Evolutionary conservation across 163 green algal genomes (phyloP).

Genomic region (Chloroidium sp.): DNA sequence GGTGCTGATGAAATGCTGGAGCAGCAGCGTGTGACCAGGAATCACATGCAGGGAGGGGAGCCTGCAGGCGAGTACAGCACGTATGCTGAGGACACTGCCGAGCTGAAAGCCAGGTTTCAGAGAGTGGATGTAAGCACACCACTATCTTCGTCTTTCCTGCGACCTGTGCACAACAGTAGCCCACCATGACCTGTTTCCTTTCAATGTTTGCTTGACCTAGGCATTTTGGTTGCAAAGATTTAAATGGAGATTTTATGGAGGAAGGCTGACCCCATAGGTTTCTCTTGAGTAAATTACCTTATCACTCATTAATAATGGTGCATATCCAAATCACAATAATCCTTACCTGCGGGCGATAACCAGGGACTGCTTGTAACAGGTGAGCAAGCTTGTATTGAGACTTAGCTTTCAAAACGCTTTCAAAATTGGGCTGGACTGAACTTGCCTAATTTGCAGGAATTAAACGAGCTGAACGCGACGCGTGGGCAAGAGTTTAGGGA

Average conservation of each 20-base stretch:
- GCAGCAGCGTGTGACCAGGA: background rate
- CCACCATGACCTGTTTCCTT: too few species aligned
- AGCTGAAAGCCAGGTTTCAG: constrained; percentile 2
- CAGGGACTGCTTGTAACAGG: too few species aligned
- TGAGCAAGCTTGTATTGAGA: too few species aligned
- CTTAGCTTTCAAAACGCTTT: background rate
- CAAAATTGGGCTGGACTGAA: background rate
- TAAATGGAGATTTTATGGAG: too few species aligned
- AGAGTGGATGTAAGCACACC: constrained; percentile 1
- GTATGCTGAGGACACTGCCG: constrained; percentile 7
- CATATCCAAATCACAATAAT: too few species aligned
- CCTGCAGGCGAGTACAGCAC: constrained; percentile 2
- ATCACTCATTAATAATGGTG: too few species aligned
- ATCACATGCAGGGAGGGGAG: background rate
- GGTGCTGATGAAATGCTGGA: background rate
- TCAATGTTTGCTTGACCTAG: too few species aligned
- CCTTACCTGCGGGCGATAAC: too few species aligned
- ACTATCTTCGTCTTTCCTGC: background rate
- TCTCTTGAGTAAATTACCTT: too few species aligned
- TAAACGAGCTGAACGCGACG: constrained; percentile 7
- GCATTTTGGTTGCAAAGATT: too few species aligned
- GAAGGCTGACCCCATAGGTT: too few species aligned
- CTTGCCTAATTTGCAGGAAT: constrained; percentile 10
- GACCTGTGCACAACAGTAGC: too few species aligned
- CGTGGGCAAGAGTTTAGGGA: background rate